Conservation (phyloP, 495 filamentous ascomycete genomes). For the Daldinia vernicosa region DNA sequence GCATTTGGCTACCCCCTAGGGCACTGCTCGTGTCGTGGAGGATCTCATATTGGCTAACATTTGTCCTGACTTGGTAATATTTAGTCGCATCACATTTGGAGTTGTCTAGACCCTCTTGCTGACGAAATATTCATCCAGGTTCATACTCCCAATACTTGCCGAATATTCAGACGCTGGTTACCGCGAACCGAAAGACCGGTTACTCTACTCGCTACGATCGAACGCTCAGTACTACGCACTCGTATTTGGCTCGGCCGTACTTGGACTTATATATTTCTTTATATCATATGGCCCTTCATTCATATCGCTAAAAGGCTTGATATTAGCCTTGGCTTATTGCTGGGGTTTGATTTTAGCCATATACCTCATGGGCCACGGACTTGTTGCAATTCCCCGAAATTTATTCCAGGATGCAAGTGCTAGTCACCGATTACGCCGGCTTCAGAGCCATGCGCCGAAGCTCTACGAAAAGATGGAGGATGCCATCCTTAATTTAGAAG, state of each 20-base stretch:
- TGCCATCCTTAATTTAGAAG: constrained; percentile 80
- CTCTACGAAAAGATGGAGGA: constrained; percentile 89
- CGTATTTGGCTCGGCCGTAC: constrained; percentile 71
- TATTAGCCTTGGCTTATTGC: constrained; percentile 93
- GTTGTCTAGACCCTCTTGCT: constrained; percentile 14
- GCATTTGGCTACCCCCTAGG: constrained; percentile 70
- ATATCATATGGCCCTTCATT: constrained; percentile 70
- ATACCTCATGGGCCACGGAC: constrained; percentile 95
- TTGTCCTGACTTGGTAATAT: constrained; percentile 85
- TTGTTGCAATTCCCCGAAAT: constrained; percentile 87
- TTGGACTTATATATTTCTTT: constrained; percentile 86
- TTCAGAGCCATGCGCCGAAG: constrained; percentile 81
- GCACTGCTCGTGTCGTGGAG: constrained; percentile 86
- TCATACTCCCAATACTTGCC: constrained; percentile 90
- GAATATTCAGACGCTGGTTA: constrained; percentile 95
- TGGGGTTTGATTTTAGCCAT: constrained; percentile 92
- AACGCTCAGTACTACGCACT: constrained; percentile 91
- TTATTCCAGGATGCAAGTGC: constrained; percentile 80
- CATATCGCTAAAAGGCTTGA: constrained; percentile 74
- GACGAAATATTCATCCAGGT: constrained; percentile 58
- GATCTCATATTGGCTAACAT: constrained; percentile 96
- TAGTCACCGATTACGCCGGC: constrained; percentile 71
- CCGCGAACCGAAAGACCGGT: constrained; percentile 79
- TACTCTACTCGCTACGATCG: constrained; percentile 81
- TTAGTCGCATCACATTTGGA: constrained; percentile 3